These are phyloP conservation scores for Didymosphaeria variabile DNA, from an alignment of 2,329 filamentous ascomycete species.

Conservation along the genomic window DNA sequence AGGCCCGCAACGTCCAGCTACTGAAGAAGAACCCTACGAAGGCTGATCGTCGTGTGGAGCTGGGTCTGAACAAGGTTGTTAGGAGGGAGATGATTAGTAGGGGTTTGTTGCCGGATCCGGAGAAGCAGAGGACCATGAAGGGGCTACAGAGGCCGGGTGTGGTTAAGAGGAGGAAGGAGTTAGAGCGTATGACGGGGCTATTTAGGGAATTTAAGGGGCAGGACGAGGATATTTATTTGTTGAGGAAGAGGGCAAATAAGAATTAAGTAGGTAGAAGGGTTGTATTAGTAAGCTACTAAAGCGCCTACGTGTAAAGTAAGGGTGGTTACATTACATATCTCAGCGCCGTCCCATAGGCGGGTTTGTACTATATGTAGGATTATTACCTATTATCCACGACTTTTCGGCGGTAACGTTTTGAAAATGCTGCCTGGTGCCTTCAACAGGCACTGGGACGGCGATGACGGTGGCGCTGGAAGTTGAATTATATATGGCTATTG, in stretches of 20 bases:
- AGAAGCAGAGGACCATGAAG: slow-evolving; percentile 49
- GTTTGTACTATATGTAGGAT: slow-evolving; percentile 1
- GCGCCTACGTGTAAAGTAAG: background rate
- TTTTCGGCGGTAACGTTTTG: background rate
- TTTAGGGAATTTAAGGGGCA: background rate
- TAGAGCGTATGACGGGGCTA: background rate
- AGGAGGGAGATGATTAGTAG: slow-evolving; percentile 55
- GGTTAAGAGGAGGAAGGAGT: background rate
- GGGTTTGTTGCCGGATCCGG: slow-evolving; percentile 54
- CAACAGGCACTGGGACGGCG: background rate
- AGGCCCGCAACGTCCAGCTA: slow-evolving; percentile 71
- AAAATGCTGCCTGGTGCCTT: background rate
- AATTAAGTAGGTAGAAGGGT: background rate
- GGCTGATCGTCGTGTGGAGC: slow-evolving; percentile 74
- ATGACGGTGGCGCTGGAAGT: background rate
- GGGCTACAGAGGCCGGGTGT: background rate
- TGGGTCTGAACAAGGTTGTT: slow-evolving; percentile 83
- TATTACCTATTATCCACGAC: no score
- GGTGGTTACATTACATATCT: background rate
- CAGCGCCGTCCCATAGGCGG: background rate
- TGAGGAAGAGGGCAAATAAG: background rate
- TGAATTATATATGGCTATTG: no score
- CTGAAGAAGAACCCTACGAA: slow-evolving; percentile 71
- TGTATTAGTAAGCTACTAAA: background rate
- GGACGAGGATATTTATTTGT: background rate